Evolutionary conservation across 148 eudicot species (phyloP).

Genomic region (Rhododendron williamsianum): DNA sequence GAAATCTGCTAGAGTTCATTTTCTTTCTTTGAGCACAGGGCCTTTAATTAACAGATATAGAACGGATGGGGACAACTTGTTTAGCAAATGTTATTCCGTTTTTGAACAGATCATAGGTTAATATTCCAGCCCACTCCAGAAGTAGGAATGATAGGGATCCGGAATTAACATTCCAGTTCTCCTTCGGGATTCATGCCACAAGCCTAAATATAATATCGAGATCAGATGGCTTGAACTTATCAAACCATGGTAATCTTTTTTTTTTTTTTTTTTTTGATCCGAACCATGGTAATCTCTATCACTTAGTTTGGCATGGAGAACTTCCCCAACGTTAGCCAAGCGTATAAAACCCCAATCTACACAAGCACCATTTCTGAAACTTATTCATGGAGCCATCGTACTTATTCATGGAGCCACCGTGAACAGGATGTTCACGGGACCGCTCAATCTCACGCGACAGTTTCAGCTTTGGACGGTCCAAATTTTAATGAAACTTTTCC

Average conservation of each 20-base stretch:
- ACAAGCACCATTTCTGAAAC: neutral
- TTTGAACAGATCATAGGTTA: neutral
- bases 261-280: no score
- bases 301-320: neutral
- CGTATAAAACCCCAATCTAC: neutral
- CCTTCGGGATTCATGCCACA: neutral
- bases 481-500: no score
- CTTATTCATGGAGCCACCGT: no score
- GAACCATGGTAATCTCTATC: neutral
- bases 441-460: no score
- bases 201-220: neutral
- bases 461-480: no score
- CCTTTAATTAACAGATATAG: neutral
- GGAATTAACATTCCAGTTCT: neutral
- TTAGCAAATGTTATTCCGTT: neutral
- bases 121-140: neutral
- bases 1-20: neutral
- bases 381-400: no score
- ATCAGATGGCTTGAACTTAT: neutral
- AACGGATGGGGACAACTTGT: neutral
- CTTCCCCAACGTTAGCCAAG: neutral
- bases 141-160: neutral
- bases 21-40: neutral
- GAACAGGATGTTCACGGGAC: no score
- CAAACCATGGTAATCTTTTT: neutral